These are phyloP conservation scores for Brassica rapa DNA, from an alignment of 345 rosid genomes.

Conservation along the genomic window DNA sequence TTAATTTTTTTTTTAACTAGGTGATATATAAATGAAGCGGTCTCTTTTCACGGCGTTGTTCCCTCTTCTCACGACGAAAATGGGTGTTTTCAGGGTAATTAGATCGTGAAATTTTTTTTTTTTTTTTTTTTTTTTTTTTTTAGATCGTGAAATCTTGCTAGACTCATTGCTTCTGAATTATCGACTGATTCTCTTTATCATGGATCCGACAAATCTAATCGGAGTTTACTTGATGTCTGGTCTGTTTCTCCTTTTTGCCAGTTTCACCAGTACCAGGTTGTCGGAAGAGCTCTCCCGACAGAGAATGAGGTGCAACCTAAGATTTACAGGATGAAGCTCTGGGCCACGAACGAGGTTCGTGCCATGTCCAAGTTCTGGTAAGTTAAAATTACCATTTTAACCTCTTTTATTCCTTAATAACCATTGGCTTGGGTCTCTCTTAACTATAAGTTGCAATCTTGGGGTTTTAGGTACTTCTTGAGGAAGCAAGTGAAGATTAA, in stretches of 20 bases:
- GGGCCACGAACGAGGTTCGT: slow-evolving; percentile 1
- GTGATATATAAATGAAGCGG: too few species aligned
- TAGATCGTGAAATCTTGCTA: too few species aligned
- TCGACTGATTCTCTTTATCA: slow-evolving; percentile 52
- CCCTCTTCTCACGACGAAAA: slow-evolving; percentile 31
- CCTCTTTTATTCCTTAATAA: not conserved
- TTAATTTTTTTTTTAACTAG: too few species aligned
- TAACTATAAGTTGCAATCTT: not conserved
- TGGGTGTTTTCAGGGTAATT: slow-evolving; percentile 48
- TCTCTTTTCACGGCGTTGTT: not conserved
- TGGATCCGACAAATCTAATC: slow-evolving; percentile 38
- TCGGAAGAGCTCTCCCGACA: too few species aligned
- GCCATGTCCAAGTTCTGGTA: slow-evolving; percentile 68
- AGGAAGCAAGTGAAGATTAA: slow-evolving; percentile 52
- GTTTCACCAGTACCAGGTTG: slow-evolving; percentile 20
- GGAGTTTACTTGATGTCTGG: too few species aligned
- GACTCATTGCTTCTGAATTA: too few species aligned
- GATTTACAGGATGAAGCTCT: too few species aligned
- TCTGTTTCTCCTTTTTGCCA: too few species aligned
- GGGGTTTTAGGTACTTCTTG: slow-evolving; percentile 41
- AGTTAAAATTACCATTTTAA: slow-evolving; percentile 5
- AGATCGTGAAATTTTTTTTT: not conserved
- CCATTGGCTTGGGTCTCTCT: not conserved
- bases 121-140: too few species aligned
- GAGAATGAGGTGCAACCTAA: too few species aligned